A percentile compares a stretch with the other conserved stretches of the same genome.
These are phyloP conservation scores for Cercospora canescens DNA, from an alignment of 2,329 filamentous ascomycete species.

Conservation along the genomic window DNA sequence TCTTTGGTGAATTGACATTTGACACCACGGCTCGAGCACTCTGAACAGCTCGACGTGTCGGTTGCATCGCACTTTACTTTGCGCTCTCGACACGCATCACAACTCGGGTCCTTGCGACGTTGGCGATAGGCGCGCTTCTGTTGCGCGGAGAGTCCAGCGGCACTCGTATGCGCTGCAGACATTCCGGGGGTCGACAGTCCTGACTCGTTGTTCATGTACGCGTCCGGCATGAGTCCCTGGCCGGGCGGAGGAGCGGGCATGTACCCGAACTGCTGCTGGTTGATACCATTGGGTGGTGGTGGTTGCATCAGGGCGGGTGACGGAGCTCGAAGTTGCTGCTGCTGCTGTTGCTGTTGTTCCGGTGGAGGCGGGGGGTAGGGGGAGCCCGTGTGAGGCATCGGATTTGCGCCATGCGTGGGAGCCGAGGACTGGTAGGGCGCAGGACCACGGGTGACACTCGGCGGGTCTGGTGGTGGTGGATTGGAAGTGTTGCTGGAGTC, in stretches of 20 bases:
- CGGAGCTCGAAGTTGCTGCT: conserved; percentile 15
- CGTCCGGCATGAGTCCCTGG: conserved; percentile 28
- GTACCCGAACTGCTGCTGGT: conserved; percentile 25
- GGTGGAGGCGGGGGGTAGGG: background rate
- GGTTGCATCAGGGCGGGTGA: conserved; percentile 26
- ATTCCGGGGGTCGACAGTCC: conserved; percentile 31
- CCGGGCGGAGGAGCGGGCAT: conserved; percentile 20
- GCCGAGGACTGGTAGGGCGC: conserved; percentile 12
- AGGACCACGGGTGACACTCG: background rate
- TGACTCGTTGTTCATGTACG: conserved; percentile 31
- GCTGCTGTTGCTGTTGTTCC: conserved; percentile 7
- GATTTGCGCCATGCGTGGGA: conserved; percentile 4
- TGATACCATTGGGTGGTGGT: conserved; percentile 24
- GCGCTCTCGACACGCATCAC: conserved; percentile 89
- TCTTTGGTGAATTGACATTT: conserved; percentile 99
- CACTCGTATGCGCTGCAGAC: conserved; percentile 35
- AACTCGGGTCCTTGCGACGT: conserved; percentile 92
- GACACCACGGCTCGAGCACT: conserved; percentile 93
- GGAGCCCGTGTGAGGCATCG: conserved; percentile 2
- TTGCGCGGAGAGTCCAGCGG: conserved; percentile 59
- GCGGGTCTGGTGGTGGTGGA: conserved; percentile 1
- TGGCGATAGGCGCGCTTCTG: conserved; percentile 96
- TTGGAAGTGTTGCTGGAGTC: background rate
- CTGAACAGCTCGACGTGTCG: conserved; percentile 92
- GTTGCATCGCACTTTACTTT: conserved; percentile 91